Evolutionary conservation across 768 basidiomycete species (phyloP), one percentile per base, ranked within the genome.

Genomic region (Lentinula sp.): DNA sequence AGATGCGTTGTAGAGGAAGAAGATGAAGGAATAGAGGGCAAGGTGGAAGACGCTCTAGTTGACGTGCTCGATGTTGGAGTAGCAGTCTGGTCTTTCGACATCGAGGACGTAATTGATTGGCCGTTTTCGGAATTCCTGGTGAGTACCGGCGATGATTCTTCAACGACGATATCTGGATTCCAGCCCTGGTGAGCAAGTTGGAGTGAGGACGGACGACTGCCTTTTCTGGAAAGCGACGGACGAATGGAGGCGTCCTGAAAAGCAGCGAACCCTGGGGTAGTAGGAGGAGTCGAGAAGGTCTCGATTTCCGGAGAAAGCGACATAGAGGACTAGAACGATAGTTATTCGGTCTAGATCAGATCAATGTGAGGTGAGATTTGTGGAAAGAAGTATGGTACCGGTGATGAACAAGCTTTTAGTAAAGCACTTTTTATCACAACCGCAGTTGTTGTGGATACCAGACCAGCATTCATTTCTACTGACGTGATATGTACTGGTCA

Each of bases 171-270:
- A 65, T 76, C 77, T 43, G 77, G 72, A 55, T 71, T 75, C 74
- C 74, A 78, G 62, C 76, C 78, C 61, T 71, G 73, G 71, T 66
- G 71, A 52, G 73, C 76, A 59, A 82, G 76, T 57, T 75, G 76
- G 46, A 84, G 72, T 16, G 77, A 80, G 33, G 75, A 72, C 0
- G 80, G 81, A 58, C 77, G 74, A 66, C 77, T 79, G 62, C 64
- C 71, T 56, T 75, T 73, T 39, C 80, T 71, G 8, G 79, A 78
- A 33, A 79, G 67, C 12, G 79, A 77, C 6, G 79, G 78, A 6
- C 64, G 69, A 46, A 72, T 71, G 61, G 62, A 36, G 42, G 64
- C 59, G 41, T 52, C 61, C 60, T 45, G 62, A 61, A 52, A 59
- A n/a, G 57, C 57, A 20, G 55, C 3, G n/a, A 56, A 66, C 28